Percentiles rank a stretch among this genome's conserved stretches.
Conservation (phyloP, 805 yeast species). For the Starmerella stellata region DNA sequence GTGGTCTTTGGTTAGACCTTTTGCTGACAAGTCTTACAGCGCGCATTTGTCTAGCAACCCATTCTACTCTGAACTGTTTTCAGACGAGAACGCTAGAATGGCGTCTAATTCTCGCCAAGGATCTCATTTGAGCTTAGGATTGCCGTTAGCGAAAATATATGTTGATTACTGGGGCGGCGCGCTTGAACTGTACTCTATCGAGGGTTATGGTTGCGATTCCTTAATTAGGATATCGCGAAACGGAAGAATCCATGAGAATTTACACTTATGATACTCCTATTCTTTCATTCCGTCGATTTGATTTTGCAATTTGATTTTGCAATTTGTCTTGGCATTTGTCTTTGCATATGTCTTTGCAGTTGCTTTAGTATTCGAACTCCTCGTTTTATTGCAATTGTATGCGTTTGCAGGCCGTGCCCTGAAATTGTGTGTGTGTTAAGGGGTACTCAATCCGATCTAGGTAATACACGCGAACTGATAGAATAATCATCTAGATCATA, state of each 20-base stretch:
- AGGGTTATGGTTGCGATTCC: conserved; percentile 86
- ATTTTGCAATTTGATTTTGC: too few relatives aligned
- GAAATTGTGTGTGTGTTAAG: too few relatives aligned
- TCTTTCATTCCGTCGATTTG: neutral
- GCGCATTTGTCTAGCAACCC: neutral
- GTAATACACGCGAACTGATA: too few relatives aligned
- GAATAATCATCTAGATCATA: too few relatives aligned
- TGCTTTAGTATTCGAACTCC: too few relatives aligned
- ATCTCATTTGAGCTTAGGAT: conserved; percentile 66
- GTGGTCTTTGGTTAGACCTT: conserved; percentile 61
- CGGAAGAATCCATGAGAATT: conserved; percentile 45
- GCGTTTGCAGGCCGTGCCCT: too few relatives aligned
- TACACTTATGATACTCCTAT: conserved; percentile 36
- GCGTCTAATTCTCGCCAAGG: conserved; percentile 39
- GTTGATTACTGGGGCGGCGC: conserved; percentile 96
- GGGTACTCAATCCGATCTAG: too few relatives aligned
- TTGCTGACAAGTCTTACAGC: conserved; percentile 2
- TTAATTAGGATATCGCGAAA: conserved; percentile 60
- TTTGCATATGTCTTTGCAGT: too few relatives aligned
- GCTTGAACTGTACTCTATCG: conserved; percentile 59
- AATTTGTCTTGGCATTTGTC: too few relatives aligned
- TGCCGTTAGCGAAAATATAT: conserved; percentile 83
- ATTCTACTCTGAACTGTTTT: neutral
- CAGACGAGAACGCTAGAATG: neutral
- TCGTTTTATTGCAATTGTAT: too few relatives aligned